These are phyloP conservation scores for Rhododendron griersonianum DNA, from an alignment of 148 eudicot species.

Conservation along the genomic window DNA sequence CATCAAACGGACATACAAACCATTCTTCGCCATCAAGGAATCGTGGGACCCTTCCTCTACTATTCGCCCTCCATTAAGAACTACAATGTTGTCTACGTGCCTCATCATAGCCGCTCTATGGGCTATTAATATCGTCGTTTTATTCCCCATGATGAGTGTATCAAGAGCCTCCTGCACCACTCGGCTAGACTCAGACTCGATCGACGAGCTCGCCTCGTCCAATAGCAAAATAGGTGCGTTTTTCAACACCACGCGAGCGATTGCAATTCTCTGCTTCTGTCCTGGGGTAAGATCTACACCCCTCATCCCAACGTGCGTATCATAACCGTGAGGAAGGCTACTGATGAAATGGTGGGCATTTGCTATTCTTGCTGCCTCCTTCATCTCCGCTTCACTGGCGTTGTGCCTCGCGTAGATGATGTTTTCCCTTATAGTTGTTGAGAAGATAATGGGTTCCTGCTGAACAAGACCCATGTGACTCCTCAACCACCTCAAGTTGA, in stretches of 20 bases:
- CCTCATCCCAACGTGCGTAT: slow-evolving; percentile 98
- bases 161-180: slow-evolving; percentile 98
- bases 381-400: slow-evolving; percentile 98
- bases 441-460: slow-evolving; percentile 93
- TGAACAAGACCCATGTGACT: slow-evolving; percentile 95
- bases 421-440: slow-evolving; percentile 89
- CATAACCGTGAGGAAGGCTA: slow-evolving; percentile 96
- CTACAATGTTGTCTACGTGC: slow-evolving; percentile 92
- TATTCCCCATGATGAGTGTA: slow-evolving; percentile 89
- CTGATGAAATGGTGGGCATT: slow-evolving; percentile 99
- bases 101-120: slow-evolving; percentile 99
- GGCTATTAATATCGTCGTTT: slow-evolving; percentile 85
- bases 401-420: slow-evolving; percentile 97
- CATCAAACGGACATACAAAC: slow-evolving; percentile 89
- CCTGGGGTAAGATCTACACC: slow-evolving; percentile 96
- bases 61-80: slow-evolving; percentile 88
- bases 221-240: slow-evolving; percentile 91
- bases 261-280: slow-evolving; percentile 95
- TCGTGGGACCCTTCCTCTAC: slow-evolving; percentile 94
- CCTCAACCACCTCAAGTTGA: slow-evolving; percentile 88
- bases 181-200: slow-evolving; percentile 92
- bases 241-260: slow-evolving; percentile 83
- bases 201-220: slow-evolving; percentile 96
- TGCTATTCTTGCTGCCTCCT: slow-evolving; percentile 98
- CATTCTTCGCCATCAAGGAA: slow-evolving; percentile 62